Percentiles rank a stretch among this genome's conserved stretches.
Conservation (phyloP, 2,329 filamentous ascomycete species). For the Aspergillus ochraceus region DNA sequence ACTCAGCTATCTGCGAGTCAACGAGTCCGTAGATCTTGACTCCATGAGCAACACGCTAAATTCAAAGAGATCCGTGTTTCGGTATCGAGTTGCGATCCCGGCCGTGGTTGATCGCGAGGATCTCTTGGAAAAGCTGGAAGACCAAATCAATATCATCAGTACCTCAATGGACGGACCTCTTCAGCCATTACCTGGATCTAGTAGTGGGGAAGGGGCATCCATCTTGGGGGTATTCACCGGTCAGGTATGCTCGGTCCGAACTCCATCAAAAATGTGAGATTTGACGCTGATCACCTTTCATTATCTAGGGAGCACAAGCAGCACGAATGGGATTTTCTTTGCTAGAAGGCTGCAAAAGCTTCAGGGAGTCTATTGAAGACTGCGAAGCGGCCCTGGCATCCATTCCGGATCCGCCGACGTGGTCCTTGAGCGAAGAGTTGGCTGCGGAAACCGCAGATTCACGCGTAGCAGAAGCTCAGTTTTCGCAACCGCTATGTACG, state of each 20-base stretch:
- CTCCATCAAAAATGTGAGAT: too few relatives aligned
- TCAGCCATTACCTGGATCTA: not conserved
- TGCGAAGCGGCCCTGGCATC: not conserved
- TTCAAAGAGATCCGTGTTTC: not conserved
- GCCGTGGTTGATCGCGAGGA: not conserved
- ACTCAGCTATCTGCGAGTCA: not conserved
- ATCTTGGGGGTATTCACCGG: not conserved
- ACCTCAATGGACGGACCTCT: not conserved
- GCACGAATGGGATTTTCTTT: not conserved
- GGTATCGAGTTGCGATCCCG: not conserved
- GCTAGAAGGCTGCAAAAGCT: not conserved
- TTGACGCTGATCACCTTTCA: not conserved
- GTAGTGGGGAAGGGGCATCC: not conserved
- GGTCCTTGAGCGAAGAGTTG: conserved; percentile 6
- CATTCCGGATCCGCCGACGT: conserved; percentile 7
- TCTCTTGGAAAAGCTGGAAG: not conserved
- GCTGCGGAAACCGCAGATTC: not conserved
- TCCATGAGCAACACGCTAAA: not conserved
- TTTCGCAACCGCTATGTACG: conserved; percentile 18
- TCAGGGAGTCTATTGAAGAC: not conserved
- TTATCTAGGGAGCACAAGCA: not conserved
- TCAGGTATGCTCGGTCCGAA: not conserved
- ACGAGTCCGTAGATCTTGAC: not conserved
- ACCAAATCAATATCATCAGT: not conserved
- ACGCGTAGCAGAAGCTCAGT: conserved; percentile 6